These are phyloP conservation scores for Metschnikowia continentalis DNA, from an alignment of 805 yeast species.

Conservation along the genomic window DNA sequence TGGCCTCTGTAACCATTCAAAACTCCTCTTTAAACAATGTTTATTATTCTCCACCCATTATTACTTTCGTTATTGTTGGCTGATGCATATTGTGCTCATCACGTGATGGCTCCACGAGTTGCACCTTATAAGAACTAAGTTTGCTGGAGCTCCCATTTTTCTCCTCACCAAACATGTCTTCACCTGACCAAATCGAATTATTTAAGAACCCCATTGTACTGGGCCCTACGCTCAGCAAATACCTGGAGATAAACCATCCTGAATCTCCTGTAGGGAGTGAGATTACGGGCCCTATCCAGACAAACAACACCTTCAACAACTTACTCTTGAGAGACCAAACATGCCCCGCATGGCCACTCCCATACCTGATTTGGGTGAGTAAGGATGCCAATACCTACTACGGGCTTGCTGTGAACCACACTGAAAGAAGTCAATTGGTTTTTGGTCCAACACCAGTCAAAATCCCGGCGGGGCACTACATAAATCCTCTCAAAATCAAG, in stretches of 20 bases:
- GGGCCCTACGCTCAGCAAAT: conserved; percentile 42
- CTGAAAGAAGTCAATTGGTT: conserved; percentile 54
- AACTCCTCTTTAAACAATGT: no score
- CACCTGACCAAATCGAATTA: conserved; percentile 14
- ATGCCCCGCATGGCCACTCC: conserved; percentile 76
- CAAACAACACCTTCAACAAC: conserved; percentile 78
- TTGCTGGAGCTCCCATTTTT: not conserved
- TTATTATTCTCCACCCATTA: no score
- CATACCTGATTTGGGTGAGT: conserved; percentile 70
- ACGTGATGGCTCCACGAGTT: not conserved
- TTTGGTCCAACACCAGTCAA: conserved; percentile 60
- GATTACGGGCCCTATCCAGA: conserved; percentile 48
- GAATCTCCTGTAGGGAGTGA: conserved; percentile 35
- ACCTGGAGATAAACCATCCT: conserved; percentile 29
- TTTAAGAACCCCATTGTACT: conserved; percentile 42
- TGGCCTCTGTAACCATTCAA: no score
- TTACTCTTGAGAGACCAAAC: conserved; percentile 62
- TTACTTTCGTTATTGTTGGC: not conserved
- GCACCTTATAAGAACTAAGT: not conserved
- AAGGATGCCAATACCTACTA: conserved; percentile 41
- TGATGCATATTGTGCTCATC: not conserved
- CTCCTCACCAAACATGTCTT: not conserved
- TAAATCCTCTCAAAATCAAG: conserved; percentile 63
- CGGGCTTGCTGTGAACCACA: conserved; percentile 70
- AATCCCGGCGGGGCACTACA: conserved; percentile 55